Evolutionary conservation across 192 early-diverging fungal genomes (phyloP).

Genomic region (Paraglomus brasilianum): DNA sequence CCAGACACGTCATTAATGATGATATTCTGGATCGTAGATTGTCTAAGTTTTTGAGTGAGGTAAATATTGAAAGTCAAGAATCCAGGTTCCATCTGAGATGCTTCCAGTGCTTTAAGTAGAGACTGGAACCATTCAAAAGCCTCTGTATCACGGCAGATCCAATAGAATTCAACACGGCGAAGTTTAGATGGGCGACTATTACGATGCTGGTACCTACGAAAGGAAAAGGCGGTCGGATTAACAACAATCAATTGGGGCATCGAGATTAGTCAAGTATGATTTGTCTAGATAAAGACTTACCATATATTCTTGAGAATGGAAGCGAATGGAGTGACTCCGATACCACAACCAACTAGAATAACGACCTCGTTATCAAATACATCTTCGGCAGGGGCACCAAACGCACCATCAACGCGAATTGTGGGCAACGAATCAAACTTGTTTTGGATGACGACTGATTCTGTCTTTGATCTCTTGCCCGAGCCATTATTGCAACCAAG

Average conservation of each 20-base stretch:
- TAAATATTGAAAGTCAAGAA: conserved; percentile 67
- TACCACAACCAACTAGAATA: conserved; percentile 67
- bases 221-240: not conserved
- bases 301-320: conserved; percentile 67
- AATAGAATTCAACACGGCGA: conserved; percentile 59
- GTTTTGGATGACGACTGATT: conserved; percentile 26
- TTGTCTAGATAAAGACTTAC: conserved; percentile 43
- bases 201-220: conserved; percentile 43
- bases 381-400: conserved; percentile 77
- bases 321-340: conserved; percentile 77
- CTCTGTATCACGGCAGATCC: conserved; percentile 65
- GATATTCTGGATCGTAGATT: conserved; percentile 64
- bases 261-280: conserved; percentile 30
- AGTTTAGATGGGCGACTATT: conserved; percentile 39
- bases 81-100: conserved; percentile 53
- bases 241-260: conserved; percentile 5
- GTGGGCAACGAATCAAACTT: conserved; percentile 46
- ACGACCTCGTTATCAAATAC: conserved; percentile 70
- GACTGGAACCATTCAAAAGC: conserved; percentile 72
- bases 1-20: conserved; percentile 51
- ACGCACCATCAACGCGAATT: conserved; percentile 76
- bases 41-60: conserved; percentile 57
- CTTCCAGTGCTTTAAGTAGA: conserved; percentile 57
- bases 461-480: not conserved
- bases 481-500: conserved; percentile 35